Evolutionary conservation across 768 basidiomycete species (phyloP).

Genomic region (Rhizopogon roseolus): DNA sequence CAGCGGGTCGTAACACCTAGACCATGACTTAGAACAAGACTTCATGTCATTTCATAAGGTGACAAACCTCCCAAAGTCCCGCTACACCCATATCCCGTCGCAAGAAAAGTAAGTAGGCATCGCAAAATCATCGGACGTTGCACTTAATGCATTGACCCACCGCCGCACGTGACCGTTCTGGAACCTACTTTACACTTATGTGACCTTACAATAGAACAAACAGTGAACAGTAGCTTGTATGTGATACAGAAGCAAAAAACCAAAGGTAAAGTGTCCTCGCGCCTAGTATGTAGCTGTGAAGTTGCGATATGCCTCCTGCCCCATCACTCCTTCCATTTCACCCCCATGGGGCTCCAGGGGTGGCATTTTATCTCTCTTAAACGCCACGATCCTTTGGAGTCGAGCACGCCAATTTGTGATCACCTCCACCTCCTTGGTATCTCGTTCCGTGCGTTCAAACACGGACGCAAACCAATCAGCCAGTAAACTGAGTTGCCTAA

Average conservation of each 20-base stretch:
- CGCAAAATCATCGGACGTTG: too few species aligned
- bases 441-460: conserved; percentile 67
- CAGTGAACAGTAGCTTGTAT: too few species aligned
- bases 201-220: neutral
- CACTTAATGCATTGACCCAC: too few species aligned
- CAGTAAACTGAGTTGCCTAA: conserved; percentile 82
- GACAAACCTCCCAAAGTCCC: conserved; percentile 45
- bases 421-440: conserved; percentile 69
- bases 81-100: conserved; percentile 39
- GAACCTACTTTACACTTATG: neutral
- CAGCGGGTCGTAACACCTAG: conserved; percentile 68
- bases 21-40: conserved; percentile 9
- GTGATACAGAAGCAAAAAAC: neutral
- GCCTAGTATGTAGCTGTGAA: conserved; percentile 50
- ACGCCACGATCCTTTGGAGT: conserved; percentile 73
- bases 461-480: conserved; percentile 90
- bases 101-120: neutral
- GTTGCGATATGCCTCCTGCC: conserved; percentile 49
- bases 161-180: too few species aligned
- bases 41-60: neutral
- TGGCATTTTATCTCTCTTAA: conserved; percentile 26
- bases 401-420: conserved; percentile 88
- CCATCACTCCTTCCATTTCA: conserved; percentile 39
- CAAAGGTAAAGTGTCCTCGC: neutral
- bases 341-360: conserved; percentile 20